phyloP scores from a whole-genome alignment of 2,329 filamentous ascomycete genomes.

The Gnomoniopsis smithogilvyi region DNA sequence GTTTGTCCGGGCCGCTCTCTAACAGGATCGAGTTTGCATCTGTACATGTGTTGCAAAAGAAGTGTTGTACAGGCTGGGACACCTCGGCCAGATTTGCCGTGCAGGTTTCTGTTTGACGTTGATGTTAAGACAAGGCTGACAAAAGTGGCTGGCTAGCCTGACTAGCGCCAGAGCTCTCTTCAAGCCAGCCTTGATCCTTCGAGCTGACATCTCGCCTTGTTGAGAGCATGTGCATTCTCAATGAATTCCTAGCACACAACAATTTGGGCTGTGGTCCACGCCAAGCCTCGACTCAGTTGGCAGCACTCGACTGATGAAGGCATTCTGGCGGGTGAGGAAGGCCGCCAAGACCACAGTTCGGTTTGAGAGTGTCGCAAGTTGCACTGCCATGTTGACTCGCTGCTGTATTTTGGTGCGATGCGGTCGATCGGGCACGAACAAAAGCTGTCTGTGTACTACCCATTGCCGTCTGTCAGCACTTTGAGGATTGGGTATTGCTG shows the following conservation, averaged over 20 bases:
- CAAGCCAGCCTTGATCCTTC: background rate
- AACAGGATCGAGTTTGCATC: background rate
- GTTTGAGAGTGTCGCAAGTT: slow-evolving; percentile 15
- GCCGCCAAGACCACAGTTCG: slow-evolving; percentile 2
- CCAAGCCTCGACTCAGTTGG: background rate
- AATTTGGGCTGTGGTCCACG: background rate
- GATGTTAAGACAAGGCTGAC: background rate
- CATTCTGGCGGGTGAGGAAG: background rate
- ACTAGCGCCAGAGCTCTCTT: background rate
- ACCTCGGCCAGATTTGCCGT: background rate
- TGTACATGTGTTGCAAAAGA: background rate
- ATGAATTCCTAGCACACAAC: background rate
- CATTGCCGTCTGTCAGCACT: background rate
- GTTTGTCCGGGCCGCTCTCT: background rate
- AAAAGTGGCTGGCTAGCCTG: background rate
- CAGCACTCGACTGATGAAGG: background rate
- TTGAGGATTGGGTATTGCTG: background rate
- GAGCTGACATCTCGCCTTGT: background rate
- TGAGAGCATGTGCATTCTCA: background rate
- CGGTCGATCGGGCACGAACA: slow-evolving; percentile 1
- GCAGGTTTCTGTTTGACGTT: slow-evolving; percentile 1
- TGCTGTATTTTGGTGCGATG: slow-evolving; percentile 3
- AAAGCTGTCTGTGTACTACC: background rate
- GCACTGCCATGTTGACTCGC: slow-evolving; percentile 10
- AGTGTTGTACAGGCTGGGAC: background rate